These are phyloP conservation scores for Thielaviopsis euricoi DNA, from an alignment of 2,329 filamentous ascomycete genomes.

Conservation along the genomic window DNA sequence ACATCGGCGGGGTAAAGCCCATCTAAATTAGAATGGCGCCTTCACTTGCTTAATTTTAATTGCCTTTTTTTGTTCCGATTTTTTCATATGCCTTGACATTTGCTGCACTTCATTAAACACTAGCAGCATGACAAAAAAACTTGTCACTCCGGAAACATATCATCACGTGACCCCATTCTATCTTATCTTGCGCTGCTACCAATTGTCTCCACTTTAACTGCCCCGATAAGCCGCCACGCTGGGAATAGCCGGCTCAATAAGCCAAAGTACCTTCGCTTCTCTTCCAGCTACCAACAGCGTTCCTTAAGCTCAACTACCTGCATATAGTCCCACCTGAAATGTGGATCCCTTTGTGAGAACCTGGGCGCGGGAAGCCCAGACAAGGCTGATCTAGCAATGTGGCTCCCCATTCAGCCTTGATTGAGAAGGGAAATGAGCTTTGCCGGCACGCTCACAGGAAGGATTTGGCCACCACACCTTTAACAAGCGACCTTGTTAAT, in stretches of 20 bases:
- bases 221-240: background rate
- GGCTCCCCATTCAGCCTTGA: conserved; percentile 2
- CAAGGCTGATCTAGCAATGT: conserved; percentile 5
- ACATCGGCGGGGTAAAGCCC: background rate
- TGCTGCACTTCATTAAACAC: background rate
- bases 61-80: background rate
- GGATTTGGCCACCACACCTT: background rate
- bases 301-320: background rate
- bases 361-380: background rate
- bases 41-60: background rate
- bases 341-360: background rate
- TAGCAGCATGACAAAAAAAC: too few species aligned
- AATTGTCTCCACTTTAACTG: background rate
- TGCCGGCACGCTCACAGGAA: background rate
- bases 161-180: background rate
- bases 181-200: background rate
- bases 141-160: background rate
- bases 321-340: background rate
- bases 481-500: background rate
- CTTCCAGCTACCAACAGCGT: background rate
- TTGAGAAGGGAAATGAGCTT: background rate
- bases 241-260: background rate
- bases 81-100: background rate
- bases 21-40: background rate
- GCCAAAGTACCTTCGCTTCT: too few species aligned